Conservation (phyloP, 2,329 filamentous ascomycete species). For the Ambrosiella xylebori region DNA sequence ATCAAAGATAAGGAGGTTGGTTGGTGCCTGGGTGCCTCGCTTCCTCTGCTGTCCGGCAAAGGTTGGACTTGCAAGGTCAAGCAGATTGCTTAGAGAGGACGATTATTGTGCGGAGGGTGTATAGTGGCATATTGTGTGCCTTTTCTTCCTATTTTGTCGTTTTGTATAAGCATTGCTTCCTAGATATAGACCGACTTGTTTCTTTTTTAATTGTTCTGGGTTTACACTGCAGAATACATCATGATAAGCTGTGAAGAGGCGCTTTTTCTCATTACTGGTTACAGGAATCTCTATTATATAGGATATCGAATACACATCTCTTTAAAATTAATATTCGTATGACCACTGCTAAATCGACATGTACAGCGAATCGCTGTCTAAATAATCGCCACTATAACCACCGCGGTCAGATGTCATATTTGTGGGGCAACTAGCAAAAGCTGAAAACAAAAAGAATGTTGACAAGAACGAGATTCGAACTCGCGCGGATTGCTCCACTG, state of each 20-base stretch:
- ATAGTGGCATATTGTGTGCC: background rate
- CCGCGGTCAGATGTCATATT: background rate
- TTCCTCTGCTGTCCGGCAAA: slow-evolving; percentile 66
- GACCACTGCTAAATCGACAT: background rate
- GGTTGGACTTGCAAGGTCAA: slow-evolving; percentile 83
- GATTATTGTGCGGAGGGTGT: background rate
- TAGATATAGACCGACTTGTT: background rate
- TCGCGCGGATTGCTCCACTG: slow-evolving; percentile 13
- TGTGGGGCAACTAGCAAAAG: background rate
- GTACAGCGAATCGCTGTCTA: background rate
- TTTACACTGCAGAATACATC: background rate
- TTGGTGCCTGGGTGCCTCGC: slow-evolving; percentile 91
- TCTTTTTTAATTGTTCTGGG: background rate
- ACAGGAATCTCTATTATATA: no score
- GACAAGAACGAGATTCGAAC: slow-evolving; percentile 18
- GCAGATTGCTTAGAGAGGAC: slow-evolving; percentile 36
- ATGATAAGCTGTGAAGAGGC: background rate
- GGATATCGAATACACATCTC: no score
- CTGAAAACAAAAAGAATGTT: slow-evolving; percentile 16
- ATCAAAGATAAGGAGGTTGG: slow-evolving; percentile 93
- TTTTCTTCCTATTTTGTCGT: background rate
- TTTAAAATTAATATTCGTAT: background rate
- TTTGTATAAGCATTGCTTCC: background rate
- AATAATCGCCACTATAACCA: no score
- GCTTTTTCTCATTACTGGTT: no score